These are phyloP conservation scores for Carex littledalei DNA, from an alignment of 176 grass and related monocot species.

Conservation along the genomic window DNA sequence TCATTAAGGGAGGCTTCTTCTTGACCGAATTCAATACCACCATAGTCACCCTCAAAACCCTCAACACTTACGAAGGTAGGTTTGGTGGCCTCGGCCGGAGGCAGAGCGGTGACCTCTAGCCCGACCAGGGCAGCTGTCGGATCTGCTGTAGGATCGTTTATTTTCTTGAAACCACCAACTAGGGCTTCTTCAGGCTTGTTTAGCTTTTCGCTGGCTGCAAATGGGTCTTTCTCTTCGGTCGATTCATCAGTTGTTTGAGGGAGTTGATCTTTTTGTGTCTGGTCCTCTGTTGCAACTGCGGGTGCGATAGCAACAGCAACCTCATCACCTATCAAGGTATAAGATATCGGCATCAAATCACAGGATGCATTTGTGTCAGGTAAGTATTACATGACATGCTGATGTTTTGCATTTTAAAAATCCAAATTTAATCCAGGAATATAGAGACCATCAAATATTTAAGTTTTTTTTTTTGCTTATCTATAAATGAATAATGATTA, in stretches of 20 bases:
- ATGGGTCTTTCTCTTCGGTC: constrained; percentile 71
- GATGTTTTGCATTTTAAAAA: neutral
- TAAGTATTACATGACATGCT: neutral
- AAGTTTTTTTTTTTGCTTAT: neutral
- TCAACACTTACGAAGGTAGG: constrained; percentile 85
- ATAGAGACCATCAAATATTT: neutral
- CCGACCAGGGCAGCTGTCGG: constrained; percentile 72
- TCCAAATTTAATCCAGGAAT: neutral
- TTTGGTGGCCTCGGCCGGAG: constrained; percentile 82
- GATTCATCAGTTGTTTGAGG: constrained; percentile 41
- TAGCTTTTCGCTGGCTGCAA: constrained; percentile 76
- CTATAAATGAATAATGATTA: neutral
- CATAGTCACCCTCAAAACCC: constrained; percentile 95
- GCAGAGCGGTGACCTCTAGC: constrained; percentile 82
- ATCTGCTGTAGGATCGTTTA: constrained; percentile 67
- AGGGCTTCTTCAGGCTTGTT: constrained; percentile 89
- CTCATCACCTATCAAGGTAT: constrained; percentile 46
- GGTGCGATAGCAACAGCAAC: constrained; percentile 65
- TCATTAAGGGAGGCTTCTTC: constrained; percentile 89
- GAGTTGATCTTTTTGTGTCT: constrained; percentile 39
- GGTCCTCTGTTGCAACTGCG: constrained; percentile 37
- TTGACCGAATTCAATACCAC: constrained; percentile 88
- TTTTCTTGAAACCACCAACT: constrained; percentile 91
- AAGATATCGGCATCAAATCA: neutral
- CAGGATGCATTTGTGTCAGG: neutral